Percentiles rank a stretch among this genome's conserved stretches.
phyloP scores from a whole-genome alignment of 345 rosid species.

The Aquilaria malaccensis region DNA sequence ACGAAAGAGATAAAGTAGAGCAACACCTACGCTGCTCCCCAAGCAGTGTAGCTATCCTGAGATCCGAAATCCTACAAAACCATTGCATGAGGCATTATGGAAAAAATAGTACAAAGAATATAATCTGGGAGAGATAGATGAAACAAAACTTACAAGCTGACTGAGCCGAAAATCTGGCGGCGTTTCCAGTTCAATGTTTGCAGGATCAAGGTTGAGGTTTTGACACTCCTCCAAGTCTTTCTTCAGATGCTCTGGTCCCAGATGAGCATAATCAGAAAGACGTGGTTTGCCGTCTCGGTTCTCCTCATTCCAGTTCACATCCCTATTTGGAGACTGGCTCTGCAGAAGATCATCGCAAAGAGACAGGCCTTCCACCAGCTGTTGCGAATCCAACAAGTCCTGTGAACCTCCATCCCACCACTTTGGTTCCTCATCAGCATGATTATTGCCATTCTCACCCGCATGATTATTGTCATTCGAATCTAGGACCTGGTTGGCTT shows the following conservation, averaged over 20 bases:
- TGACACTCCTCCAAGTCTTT: constrained; percentile 91
- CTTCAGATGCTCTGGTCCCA: constrained; percentile 74
- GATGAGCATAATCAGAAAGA: constrained; percentile 62
- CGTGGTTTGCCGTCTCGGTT: constrained; percentile 30
- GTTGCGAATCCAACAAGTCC: constrained; percentile 69
- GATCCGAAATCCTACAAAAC: constrained; percentile 78
- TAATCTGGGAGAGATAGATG: background rate
- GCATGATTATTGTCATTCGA: constrained; percentile 11
- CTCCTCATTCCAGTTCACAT: constrained; percentile 33
- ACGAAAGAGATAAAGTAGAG: constrained; percentile 9
- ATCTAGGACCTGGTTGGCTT: constrained; percentile 22
- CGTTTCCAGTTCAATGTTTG: constrained; percentile 79
- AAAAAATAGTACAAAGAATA: constrained; percentile 1
- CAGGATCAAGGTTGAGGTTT: constrained; percentile 56
- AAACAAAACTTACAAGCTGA: constrained; percentile 60
- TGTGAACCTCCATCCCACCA: constrained; percentile 89
- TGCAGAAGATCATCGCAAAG: constrained; percentile 76
- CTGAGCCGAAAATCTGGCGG: constrained; percentile 93
- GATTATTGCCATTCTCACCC: constrained; percentile 17
- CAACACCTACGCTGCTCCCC: constrained; percentile 51
- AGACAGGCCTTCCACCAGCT: constrained; percentile 86
- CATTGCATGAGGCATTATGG: background rate
- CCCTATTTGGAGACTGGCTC: constrained; percentile 66
- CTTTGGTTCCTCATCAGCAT: constrained; percentile 46
- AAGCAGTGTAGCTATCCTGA: constrained; percentile 79